Percentiles rank a stretch among this genome's conserved stretches.
Evolutionary conservation across 192 early-diverging fungal genomes (phyloP).

Genomic region (Entomortierella parvispora): DNA sequence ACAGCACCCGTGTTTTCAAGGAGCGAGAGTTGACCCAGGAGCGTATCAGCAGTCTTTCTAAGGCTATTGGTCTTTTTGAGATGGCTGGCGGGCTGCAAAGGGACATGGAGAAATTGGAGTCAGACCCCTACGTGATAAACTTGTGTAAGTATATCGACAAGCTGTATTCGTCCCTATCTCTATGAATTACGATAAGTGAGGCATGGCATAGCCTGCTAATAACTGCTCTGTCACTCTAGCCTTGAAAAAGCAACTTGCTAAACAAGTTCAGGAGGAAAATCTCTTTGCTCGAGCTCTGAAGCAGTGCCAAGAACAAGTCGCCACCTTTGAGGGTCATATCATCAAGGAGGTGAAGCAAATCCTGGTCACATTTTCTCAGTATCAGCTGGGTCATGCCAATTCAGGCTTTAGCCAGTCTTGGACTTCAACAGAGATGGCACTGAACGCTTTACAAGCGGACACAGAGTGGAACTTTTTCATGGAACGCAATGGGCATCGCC

Average conservation of each 20-base stretch:
- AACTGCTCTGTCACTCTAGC: too few relatives aligned
- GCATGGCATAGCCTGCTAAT: too few relatives aligned
- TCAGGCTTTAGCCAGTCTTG: constrained; percentile 26
- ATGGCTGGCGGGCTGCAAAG: constrained; percentile 34
- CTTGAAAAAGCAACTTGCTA: constrained; percentile 24
- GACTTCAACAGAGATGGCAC: constrained; percentile 28
- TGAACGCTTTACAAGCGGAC: constrained; percentile 48
- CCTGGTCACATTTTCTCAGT: constrained; percentile 16
- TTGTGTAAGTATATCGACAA: constrained; percentile 35
- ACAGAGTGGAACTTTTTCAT: constrained; percentile 54
- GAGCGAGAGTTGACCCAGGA: constrained; percentile 55
- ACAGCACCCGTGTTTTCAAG: constrained; percentile 52
- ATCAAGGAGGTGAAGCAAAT: constrained; percentile 44
- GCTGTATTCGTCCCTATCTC: constrained; percentile 43
- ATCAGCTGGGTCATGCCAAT: constrained; percentile 5
- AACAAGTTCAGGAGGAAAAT: constrained; percentile 35
- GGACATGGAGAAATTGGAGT: constrained; percentile 41
- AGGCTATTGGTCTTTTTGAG: constrained; percentile 41
- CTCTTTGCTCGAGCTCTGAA: constrained; percentile 28
- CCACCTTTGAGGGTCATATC: constrained; percentile 38
- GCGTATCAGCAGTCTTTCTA: constrained; percentile 45
- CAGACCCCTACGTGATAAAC: constrained; percentile 36
- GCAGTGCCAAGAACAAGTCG: constrained; percentile 28
- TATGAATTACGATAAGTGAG: too few relatives aligned
- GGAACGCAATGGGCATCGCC: constrained; percentile 20